Evolutionary conservation across 1,139 yeast species (phyloP).

Genomic region (Blastobotrys petasosporus): DNA sequence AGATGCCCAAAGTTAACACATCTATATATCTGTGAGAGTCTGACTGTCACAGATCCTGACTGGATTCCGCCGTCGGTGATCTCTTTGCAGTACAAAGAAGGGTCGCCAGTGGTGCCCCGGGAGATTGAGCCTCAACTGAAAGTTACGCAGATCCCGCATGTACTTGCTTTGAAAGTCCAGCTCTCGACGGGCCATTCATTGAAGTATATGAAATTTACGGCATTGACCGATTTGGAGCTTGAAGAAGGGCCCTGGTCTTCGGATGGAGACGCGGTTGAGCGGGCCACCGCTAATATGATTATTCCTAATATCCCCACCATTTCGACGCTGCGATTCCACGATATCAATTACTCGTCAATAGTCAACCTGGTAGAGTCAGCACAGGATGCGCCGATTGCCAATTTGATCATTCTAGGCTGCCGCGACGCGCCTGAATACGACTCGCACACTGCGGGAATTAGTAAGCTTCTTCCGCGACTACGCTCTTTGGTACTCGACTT

Average conservation of each 20-base stretch:
- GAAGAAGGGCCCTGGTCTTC: constrained; percentile 10
- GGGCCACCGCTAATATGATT: constrained; percentile 7
- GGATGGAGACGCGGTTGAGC: constrained; percentile 3
- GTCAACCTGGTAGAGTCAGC: constrained; percentile 1
- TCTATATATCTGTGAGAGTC: neutral
- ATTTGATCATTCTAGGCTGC: constrained; percentile 7
- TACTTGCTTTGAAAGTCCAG: constrained; percentile 1
- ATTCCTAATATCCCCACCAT: constrained; percentile 4
- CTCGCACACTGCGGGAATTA: neutral
- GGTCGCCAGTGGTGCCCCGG: neutral
- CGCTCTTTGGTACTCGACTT: constrained; percentile 5
- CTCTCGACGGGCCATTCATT: constrained; percentile 9
- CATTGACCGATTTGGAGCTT: constrained; percentile 4
- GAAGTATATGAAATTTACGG: constrained; percentile 5
- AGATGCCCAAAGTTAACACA: constrained; percentile 5
- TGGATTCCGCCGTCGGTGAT: constrained; percentile 6
- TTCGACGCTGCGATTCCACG: constrained; percentile 7
- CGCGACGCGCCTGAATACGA: constrained; percentile 4
- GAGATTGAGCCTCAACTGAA: neutral
- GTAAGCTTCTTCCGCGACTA: constrained; percentile 1
- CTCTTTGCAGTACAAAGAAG: constrained; percentile 6
- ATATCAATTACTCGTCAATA: constrained; percentile 2
- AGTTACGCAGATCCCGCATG: constrained; percentile 4
- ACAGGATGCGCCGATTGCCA: neutral
- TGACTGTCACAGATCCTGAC: neutral